Percentiles rank a stretch among this genome's conserved stretches.
Conservation (phyloP, 306 rosid species). For the Quercus berberidifolia region DNA sequence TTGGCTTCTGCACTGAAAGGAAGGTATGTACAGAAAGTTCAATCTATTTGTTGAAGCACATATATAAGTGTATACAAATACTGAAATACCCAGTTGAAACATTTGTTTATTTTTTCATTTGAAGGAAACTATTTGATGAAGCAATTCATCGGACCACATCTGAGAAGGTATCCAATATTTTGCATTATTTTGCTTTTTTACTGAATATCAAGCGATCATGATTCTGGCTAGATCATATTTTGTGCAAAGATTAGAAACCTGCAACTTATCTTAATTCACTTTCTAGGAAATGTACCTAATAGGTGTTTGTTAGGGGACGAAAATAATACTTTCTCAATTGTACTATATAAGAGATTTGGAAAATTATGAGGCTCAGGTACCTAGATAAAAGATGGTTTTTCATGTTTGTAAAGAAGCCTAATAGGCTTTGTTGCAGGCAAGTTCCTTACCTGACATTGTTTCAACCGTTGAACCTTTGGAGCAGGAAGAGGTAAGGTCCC, state of each 20-base stretch:
- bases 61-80: background rate
- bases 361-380: too few relatives aligned
- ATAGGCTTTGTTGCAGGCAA: slow-evolving; percentile 28
- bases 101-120: background rate
- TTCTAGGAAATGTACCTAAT: too few relatives aligned
- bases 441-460: background rate
- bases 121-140: slow-evolving; percentile 74
- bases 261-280: too few relatives aligned
- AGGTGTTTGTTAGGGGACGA: too few relatives aligned
- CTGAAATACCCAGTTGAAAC: background rate
- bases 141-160: slow-evolving; percentile 36
- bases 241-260: too few relatives aligned
- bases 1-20: slow-evolving; percentile 42
- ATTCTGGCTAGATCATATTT: background rate
- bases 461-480: slow-evolving; percentile 14
- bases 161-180: slow-evolving; percentile 49
- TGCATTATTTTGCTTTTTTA: background rate
- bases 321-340: too few relatives aligned
- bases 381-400: too few relatives aligned
- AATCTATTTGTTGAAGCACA: background rate
- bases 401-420: too few relatives aligned
- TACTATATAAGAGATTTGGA: too few relatives aligned
- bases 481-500: slow-evolving; percentile 21
- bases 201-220: background rate
- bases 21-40: slow-evolving; percentile 46